phyloP scores from a whole-genome alignment of 1,139 yeast species.

The Fermentozyma sake region DNA sequence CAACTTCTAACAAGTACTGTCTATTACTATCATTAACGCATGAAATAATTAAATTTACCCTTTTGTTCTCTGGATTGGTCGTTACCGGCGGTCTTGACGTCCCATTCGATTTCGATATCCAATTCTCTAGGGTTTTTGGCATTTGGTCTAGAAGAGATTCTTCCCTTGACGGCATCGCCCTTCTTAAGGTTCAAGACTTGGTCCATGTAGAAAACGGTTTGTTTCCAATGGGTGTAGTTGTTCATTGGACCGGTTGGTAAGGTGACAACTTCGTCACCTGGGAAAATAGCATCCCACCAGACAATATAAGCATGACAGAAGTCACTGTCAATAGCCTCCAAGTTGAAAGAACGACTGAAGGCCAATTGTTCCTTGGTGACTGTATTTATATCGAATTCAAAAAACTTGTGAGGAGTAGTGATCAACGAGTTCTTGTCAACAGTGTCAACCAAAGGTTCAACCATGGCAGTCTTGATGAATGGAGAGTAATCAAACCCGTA shows the following conservation, averaged over 20 bases:
- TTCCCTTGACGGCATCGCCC: conserved; percentile 74
- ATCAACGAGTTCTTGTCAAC: conserved; percentile 78
- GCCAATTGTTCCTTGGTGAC: conserved; percentile 80
- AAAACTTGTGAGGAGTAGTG: conserved; percentile 65
- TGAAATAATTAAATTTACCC: conserved; percentile 60
- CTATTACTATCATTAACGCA: too few relatives aligned
- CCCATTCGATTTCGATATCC: conserved; percentile 63
- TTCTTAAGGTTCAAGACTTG: conserved; percentile 74
- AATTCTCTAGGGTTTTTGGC: conserved; percentile 76
- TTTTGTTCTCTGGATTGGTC: conserved; percentile 49
- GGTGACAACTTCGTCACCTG: conserved; percentile 57
- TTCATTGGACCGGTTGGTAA: conserved; percentile 83
- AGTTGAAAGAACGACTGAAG: conserved; percentile 61
- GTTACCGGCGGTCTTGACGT: conserved; percentile 51
- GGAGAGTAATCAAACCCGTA: conserved; percentile 93
- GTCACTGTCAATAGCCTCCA: conserved; percentile 76
- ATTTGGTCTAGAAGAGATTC: conserved; percentile 74
- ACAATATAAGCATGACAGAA: conserved; percentile 83
- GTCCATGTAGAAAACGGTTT: conserved; percentile 86
- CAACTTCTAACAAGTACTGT: too few relatives aligned
- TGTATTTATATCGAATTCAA: conserved; percentile 85
- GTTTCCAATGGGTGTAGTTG: conserved; percentile 93
- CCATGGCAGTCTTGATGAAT: conserved; percentile 69
- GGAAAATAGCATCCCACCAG: conserved; percentile 94
- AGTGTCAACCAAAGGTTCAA: conserved; percentile 91